Percentiles rank a stretch among this genome's conserved stretches.
These are phyloP conservation scores for Fagus crenata DNA, from an alignment of 306 rosid genomes.

Conservation along the genomic window DNA sequence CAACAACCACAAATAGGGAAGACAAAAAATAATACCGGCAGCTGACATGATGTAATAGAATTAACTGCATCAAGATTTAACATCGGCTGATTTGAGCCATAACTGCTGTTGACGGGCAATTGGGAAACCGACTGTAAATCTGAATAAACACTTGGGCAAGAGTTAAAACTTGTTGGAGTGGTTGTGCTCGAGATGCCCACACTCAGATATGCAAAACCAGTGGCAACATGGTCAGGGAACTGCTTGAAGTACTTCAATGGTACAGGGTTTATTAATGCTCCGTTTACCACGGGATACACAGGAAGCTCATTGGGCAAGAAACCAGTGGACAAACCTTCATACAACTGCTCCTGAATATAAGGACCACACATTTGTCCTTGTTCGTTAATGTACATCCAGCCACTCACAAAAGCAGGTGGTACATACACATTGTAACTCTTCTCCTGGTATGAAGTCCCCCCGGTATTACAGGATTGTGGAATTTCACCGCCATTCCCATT, in stretches of 20 bases:
- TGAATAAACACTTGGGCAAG: conserved; percentile 31
- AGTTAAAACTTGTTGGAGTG: conserved; percentile 34
- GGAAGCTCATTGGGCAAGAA: conserved; percentile 92
- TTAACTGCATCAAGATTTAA: conserved; percentile 30
- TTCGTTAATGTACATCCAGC: conserved; percentile 96
- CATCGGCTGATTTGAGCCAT: conserved; percentile 28
- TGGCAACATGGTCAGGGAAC: conserved; percentile 86
- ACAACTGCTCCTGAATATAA: conserved; percentile 78
- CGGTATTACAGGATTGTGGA: conserved; percentile 42
- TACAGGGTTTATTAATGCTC: conserved; percentile 61
- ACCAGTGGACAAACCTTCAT: conserved; percentile 78
- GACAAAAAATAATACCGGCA: conserved; percentile 35
- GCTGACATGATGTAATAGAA: conserved; percentile 34
- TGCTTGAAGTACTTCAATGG: conserved; percentile 90
- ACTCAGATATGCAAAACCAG: conserved; percentile 72
- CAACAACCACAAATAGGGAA: conserved; percentile 9
- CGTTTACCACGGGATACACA: conserved; percentile 78
- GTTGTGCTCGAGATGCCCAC: conserved; percentile 38
- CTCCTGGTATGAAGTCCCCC: conserved; percentile 41
- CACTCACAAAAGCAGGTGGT: conserved; percentile 62
- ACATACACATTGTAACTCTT: conserved; percentile 49
- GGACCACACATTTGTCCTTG: conserved; percentile 96
- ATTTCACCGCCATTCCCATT: conserved; percentile 46
- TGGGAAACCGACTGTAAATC: conserved; percentile 39
- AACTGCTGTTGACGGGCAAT: conserved; percentile 28